Evolutionary conservation across 2,329 filamentous ascomycete species (phyloP).

Genomic region (Beauveria caledonica): DNA sequence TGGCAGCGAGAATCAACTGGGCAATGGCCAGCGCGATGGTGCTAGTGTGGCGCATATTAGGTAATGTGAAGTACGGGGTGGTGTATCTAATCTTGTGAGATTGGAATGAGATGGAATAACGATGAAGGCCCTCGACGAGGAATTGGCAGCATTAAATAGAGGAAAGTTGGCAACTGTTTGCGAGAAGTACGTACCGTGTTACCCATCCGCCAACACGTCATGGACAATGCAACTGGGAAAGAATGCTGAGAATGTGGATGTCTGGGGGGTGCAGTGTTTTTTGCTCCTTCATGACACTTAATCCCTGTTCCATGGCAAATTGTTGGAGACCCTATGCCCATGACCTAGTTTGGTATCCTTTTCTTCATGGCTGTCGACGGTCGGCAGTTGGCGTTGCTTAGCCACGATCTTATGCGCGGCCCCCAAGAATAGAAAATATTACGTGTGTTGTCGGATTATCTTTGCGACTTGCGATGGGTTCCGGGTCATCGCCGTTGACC

Average conservation of each 20-base stretch:
- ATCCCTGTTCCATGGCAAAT: not conserved
- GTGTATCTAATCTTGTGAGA: not conserved
- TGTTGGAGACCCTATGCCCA: not conserved
- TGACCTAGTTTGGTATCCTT: not conserved
- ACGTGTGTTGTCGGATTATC: slow-evolving; percentile 5
- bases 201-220: not conserved
- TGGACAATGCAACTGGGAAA: not conserved
- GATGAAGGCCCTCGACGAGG: not conserved
- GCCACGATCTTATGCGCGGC: not conserved
- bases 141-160: not conserved
- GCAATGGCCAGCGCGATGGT: not conserved
- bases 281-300: not conserved
- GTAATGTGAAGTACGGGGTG: not conserved
- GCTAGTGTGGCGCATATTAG: not conserved
- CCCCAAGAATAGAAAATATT: slow-evolving; percentile 8
- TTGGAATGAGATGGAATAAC: not conserved
- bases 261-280: not conserved
- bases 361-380: not conserved
- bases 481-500: not conserved
- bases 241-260: not conserved
- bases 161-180: not conserved
- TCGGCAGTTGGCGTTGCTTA: not conserved
- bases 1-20: not conserved
- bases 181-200: not conserved
- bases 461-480: not conserved